Percentiles rank a stretch among this genome's conserved stretches.
phyloP scores from a whole-genome alignment of 345 rosid genomes.

The Eucalyptus cloeziana region DNA sequence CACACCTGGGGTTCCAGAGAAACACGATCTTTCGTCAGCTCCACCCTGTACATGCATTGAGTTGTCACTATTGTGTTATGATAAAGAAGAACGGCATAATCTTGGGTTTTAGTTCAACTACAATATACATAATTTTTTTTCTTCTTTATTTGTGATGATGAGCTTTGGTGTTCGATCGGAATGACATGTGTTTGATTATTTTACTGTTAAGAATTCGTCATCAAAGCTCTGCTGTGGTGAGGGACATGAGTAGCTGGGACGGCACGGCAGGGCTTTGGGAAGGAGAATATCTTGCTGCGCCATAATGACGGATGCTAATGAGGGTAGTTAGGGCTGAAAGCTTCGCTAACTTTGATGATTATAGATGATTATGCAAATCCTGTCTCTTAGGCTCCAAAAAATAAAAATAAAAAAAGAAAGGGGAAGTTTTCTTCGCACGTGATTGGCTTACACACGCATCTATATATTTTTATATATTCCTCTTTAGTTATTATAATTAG shows the following conservation, averaged over 20 bases:
- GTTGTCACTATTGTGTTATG: not conserved
- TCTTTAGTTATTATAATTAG: not conserved
- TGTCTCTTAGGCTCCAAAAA: not conserved
- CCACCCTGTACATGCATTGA: not conserved
- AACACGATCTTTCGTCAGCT: not conserved
- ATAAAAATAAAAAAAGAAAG: not conserved
- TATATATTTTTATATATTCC: not conserved
- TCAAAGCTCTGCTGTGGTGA: not conserved
- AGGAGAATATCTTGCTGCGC: not conserved
- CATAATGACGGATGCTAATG: not conserved
- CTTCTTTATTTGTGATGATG: not conserved
- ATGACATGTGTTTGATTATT: not conserved
- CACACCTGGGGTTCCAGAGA: not conserved
- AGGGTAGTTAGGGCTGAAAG: not conserved
- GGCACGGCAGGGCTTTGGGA: constrained; percentile 13
- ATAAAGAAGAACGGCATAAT: not conserved
- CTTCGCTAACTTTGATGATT: not conserved
- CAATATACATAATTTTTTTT: not conserved
- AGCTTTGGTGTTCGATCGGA: not conserved
- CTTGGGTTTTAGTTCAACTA: not conserved
- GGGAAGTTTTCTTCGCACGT: not conserved
- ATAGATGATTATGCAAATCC: not conserved
- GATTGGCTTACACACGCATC: not conserved
- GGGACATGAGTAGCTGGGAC: constrained; percentile 21
- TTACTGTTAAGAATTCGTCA: not conserved